Evolutionary conservation across 176 grass and related monocot species (phyloP), one percentile per base, ranked within the genome.

Genomic region (Puya raimondii): DNA sequence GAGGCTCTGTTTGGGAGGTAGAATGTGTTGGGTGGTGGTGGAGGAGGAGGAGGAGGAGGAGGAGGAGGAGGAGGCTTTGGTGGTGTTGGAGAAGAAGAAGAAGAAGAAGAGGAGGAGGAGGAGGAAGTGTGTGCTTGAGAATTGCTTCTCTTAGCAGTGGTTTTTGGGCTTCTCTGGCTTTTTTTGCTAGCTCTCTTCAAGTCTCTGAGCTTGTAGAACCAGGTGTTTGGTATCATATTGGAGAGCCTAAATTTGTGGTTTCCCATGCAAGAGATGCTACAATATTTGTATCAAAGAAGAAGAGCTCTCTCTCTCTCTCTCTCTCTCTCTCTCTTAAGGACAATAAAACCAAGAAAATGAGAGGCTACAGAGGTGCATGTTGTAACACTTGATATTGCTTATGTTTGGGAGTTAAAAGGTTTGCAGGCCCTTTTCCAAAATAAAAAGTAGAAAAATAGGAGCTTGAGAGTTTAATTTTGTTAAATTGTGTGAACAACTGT

Each of bases 131-230:
- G 54, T 59, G 66, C 63, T 20, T 66, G 65, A 26, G 50, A 9
- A 3, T 66, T 70, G 29, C 1, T 52, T 72, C 65, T 29, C 64
- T 70, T 67, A 17, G 33, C 0, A 42, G 23, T 74, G 63, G 50
- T 75, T 14, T 50, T 25, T 25, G 23, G 50, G n/a, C 0, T 70
- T 21, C 50, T 29, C 27, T 67, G 71, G 27, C 51, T 64, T 57
- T 56, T 68, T 78, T 42, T 5, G 33, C 78, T 70, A 70, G 50
- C 4, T 74, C 23, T n/a, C 14, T 17, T 51, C 66, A 50, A 82
- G 68, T 90, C 81, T 73, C 88, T 91, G 18, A 97, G 86, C 84
- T 68, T 85, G 79, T 86, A 67, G 82, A 97, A 78, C 94, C 89
- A 97, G 56, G 78, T 85, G 69, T 71, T 85, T 16, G 82, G 74